A percentile compares a stretch with the other conserved stretches of the same genome.
Conservation (phyloP, 2,329 filamentous ascomycete species). For the Basipetospora chlamydospora region DNA sequence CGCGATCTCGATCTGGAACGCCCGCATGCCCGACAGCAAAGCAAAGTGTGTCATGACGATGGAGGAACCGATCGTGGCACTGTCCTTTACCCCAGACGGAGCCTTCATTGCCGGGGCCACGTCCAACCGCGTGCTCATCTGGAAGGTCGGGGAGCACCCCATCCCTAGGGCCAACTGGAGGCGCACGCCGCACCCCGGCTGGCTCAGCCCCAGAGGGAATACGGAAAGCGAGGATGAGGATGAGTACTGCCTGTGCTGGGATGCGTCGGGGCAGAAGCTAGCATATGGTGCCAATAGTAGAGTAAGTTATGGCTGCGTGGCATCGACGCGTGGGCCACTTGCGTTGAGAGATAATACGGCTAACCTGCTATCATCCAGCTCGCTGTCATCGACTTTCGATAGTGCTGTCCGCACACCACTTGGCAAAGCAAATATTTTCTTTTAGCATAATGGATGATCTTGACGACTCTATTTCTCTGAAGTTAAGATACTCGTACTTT, state of each 20-base stretch:
- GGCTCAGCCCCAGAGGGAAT: slow-evolving; percentile 41
- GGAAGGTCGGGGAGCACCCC: slow-evolving; percentile 45
- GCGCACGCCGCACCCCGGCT: slow-evolving; percentile 37
- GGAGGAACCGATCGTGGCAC: slow-evolving; percentile 39
- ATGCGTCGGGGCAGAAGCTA: slow-evolving; percentile 44
- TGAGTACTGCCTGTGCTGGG: slow-evolving; percentile 48
- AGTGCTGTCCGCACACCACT: background rate
- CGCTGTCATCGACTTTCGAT: slow-evolving; percentile 35
- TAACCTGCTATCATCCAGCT: no score
- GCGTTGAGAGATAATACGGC: no score
- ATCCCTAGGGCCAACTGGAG: slow-evolving; percentile 48
- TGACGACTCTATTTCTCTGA: no score
- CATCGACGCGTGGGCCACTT: no score
- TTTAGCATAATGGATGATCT: no score
- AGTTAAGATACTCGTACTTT: no score
- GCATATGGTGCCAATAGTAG: slow-evolving; percentile 49
- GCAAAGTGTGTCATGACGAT: slow-evolving; percentile 47
- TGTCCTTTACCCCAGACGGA: slow-evolving; percentile 50
- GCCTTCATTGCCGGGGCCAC: slow-evolving; percentile 49
- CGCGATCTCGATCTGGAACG: slow-evolving; percentile 49
- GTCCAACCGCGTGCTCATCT: slow-evolving; percentile 43
- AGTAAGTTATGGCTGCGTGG: no score
- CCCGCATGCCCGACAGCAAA: slow-evolving; percentile 36
- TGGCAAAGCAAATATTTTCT: no score
- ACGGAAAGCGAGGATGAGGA: slow-evolving; percentile 43